Evolutionary conservation across 257 asterid genomes (phyloP).

Genomic region (Solanum piurae): DNA sequence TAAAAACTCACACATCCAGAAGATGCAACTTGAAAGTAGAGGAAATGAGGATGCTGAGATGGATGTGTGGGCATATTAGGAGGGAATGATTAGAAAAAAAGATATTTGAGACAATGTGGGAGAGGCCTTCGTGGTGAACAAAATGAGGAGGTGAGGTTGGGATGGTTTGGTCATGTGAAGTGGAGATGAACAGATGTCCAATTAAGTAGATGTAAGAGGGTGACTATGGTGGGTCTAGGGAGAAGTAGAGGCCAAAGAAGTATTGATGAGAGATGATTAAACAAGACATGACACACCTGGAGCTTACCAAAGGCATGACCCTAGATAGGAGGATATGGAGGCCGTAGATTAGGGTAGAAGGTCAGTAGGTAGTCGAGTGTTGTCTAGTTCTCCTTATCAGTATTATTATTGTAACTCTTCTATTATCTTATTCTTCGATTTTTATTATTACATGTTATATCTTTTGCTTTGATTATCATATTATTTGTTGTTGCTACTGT

Average conservation of each 20-base stretch:
- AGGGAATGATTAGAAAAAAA: background rate
- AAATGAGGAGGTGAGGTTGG: background rate
- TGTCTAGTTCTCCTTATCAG: background rate
- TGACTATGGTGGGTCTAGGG: background rate
- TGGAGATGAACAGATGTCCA: background rate
- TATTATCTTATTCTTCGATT: background rate
- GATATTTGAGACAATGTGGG: background rate
- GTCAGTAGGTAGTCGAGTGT: background rate
- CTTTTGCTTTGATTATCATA: background rate
- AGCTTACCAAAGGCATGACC: background rate
- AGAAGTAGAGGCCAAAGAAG: background rate
- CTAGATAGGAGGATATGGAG: background rate
- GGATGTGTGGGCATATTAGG: background rate
- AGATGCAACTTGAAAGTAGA: background rate
- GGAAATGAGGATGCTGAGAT: background rate
- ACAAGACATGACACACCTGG: background rate
- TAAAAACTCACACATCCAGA: background rate
- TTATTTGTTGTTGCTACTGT: background rate
- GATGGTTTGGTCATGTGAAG: background rate
- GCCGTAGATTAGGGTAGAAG: background rate
- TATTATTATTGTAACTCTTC: background rate
- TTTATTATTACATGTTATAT: background rate
- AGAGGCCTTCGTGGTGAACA: background rate
- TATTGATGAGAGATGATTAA: background rate
- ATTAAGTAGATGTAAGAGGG: background rate